Evolutionary conservation across 306 rosid species (phyloP).

Genomic region (Neltuma alba): DNA sequence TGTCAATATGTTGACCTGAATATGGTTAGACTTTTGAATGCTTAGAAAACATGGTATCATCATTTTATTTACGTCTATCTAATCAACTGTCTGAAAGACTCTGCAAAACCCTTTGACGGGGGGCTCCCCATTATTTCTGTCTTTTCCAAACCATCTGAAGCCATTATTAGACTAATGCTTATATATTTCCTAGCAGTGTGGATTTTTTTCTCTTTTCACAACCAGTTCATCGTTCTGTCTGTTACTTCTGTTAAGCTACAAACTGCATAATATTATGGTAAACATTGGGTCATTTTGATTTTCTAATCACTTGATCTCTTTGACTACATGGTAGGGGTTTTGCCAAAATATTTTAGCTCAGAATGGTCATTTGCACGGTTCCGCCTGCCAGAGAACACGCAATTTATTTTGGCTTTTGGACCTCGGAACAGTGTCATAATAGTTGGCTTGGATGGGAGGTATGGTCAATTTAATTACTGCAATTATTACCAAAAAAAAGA

Average conservation of each 20-base stretch:
- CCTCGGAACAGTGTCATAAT: conserved; percentile 67
- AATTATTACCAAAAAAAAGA: no score
- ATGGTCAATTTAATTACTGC: no score
- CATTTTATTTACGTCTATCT: conserved; percentile 9
- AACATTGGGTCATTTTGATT: conserved; percentile 9
- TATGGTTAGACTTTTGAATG: not conserved
- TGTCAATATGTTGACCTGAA: conserved; percentile 16
- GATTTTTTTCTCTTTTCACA: not conserved
- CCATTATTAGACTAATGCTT: conserved; percentile 12
- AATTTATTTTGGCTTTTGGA: conserved; percentile 87
- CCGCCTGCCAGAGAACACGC: conserved; percentile 75
- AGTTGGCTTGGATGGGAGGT: conserved; percentile 96
- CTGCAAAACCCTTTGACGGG: not conserved
- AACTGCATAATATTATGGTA: not conserved
- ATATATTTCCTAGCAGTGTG: not conserved
- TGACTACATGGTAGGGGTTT: conserved; percentile 57
- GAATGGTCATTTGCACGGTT: conserved; percentile 98
- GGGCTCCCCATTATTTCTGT: not conserved
- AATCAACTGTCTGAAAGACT: conserved; percentile 8
- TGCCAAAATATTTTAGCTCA: conserved; percentile 97
- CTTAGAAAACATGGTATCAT: conserved; percentile 19
- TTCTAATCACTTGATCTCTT: conserved; percentile 16
- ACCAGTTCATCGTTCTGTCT: conserved; percentile 32
- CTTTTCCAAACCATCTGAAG: conserved; percentile 11
- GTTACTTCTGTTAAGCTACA: conserved; percentile 14